Evolutionary conservation across 2,329 filamentous ascomycete genomes (phyloP).

Genomic region (Cladophialophora immunda): DNA sequence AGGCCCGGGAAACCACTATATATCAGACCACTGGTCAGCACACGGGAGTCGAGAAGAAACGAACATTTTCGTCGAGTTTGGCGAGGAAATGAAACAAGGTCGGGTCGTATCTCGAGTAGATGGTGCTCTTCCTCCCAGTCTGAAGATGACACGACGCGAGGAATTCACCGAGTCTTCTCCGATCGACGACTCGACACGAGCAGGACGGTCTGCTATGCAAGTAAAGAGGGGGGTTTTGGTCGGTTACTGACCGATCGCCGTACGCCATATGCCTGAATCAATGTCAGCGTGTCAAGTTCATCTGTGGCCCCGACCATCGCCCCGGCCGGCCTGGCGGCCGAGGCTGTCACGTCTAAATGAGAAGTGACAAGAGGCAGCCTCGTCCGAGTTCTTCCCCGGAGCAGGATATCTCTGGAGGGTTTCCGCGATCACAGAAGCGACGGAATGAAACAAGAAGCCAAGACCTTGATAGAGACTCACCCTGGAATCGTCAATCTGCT

Average conservation of each 20-base stretch:
- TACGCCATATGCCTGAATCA: conserved; percentile 45
- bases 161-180: neutral
- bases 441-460: neutral
- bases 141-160: neutral
- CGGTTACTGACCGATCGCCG: conserved; percentile 48
- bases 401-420: neutral
- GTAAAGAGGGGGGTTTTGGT: neutral
- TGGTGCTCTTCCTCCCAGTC: neutral
- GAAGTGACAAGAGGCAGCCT: neutral
- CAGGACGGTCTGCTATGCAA: neutral
- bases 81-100: neutral
- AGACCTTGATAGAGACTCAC: conserved; percentile 57
- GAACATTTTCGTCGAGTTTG: neutral
- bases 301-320: neutral
- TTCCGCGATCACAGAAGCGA: neutral
- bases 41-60: neutral
- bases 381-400: neutral
- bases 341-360: neutral
- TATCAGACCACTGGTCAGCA: conserved; percentile 30
- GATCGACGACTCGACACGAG: neutral
- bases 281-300: conserved; percentile 17
- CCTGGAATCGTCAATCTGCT: conserved; percentile 81
- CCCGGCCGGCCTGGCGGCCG: neutral
- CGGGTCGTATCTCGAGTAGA: neutral
- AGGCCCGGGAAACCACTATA: conserved; percentile 77